These are phyloP conservation scores for Trifolium subterraneum DNA, from an alignment of 306 rosid species.

Conservation along the genomic window DNA sequence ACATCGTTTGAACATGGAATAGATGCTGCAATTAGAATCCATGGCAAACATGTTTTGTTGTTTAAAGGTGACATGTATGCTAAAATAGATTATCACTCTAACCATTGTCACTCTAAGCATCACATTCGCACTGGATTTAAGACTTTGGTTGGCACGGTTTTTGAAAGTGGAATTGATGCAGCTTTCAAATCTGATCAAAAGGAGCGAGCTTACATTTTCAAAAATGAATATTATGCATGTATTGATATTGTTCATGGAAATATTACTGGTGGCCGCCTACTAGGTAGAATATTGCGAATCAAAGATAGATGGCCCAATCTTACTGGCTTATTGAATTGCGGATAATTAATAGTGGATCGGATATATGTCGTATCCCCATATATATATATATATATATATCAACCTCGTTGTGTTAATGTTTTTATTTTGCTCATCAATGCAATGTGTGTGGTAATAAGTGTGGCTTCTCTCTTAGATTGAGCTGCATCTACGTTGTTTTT, in stretches of 20 bases:
- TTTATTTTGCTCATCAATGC: background rate
- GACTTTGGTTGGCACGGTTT: background rate
- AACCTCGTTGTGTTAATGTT: background rate
- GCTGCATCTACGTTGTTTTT: background rate
- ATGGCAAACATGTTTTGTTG: background rate
- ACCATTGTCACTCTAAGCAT: background rate
- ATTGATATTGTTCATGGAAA: no score
- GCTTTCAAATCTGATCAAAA: background rate
- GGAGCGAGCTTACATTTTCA: background rate
- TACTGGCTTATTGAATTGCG: background rate
- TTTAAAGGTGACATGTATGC: background rate
- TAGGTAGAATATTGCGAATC: background rate
- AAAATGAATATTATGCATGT: background rate
- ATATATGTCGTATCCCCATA: no score
- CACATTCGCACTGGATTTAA: background rate
- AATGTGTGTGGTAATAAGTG: background rate
- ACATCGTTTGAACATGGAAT: background rate
- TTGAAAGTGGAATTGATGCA: background rate
- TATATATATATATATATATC: no score
- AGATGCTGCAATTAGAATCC: background rate
- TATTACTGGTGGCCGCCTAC: background rate
- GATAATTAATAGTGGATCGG: background rate
- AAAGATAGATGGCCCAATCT: background rate
- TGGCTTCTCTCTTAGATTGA: no score
- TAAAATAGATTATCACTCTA: background rate